These are phyloP conservation scores for Medicago ruthenica DNA, from an alignment of 306 rosid species.

Conservation along the genomic window DNA sequence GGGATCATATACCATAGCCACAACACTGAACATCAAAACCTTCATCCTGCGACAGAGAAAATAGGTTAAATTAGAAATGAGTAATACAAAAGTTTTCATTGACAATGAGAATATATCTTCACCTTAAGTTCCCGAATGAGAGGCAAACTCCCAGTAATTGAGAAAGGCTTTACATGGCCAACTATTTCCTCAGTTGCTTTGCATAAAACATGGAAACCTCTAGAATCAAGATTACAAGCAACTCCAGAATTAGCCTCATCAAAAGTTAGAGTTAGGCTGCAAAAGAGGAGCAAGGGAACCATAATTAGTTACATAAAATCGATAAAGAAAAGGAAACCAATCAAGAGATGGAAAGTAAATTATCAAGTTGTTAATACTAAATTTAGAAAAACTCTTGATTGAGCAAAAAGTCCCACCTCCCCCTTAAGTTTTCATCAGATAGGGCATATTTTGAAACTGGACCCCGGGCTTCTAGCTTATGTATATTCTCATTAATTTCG, in stretches of 20 bases:
- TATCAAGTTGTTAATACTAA: not conserved
- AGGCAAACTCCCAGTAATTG: slow-evolving; percentile 91
- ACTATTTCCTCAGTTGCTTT: slow-evolving; percentile 95
- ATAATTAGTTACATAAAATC: slow-evolving; percentile 15
- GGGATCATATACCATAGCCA: slow-evolving; percentile 77
- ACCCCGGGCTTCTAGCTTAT: slow-evolving; percentile 78
- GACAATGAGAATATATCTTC: slow-evolving; percentile 19
- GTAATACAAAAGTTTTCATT: not conserved
- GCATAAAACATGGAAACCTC: slow-evolving; percentile 80
- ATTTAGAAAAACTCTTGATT: slow-evolving; percentile 27
- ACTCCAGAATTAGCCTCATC: slow-evolving; percentile 79
- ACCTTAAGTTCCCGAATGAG: slow-evolving; percentile 96
- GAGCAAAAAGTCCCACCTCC: slow-evolving; percentile 65
- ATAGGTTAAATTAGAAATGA: slow-evolving; percentile 18
- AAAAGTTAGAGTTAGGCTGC: slow-evolving; percentile 75
- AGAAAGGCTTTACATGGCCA: slow-evolving; percentile 90
- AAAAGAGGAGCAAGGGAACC: slow-evolving; percentile 29
- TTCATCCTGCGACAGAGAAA: slow-evolving; percentile 62
- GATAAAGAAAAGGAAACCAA: not conserved
- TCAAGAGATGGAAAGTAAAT: slow-evolving; percentile 22
- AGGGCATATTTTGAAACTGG: slow-evolving; percentile 90
- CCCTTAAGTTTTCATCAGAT: slow-evolving; percentile 75
- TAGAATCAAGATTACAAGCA: slow-evolving; percentile 86
- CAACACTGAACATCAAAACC: slow-evolving; percentile 93
- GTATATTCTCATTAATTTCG: slow-evolving; percentile 67